Evolutionary conservation across 768 basidiomycete species (phyloP).

Genomic region (Clitopilus hobsonii): DNA sequence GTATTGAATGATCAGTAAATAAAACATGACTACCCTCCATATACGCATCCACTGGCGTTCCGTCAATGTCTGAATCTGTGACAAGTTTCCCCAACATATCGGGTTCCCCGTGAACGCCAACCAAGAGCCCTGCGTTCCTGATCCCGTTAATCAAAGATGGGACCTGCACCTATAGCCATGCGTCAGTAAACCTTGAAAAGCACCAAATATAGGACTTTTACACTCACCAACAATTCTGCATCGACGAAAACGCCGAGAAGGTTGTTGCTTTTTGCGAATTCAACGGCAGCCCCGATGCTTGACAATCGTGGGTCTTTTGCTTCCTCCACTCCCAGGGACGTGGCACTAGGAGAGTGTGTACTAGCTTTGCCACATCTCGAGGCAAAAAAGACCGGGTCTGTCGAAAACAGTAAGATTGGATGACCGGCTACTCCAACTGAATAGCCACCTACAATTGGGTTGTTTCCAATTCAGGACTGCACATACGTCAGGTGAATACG

Average conservation of each 20-base stretch:
- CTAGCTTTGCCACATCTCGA: conserved; percentile 74
- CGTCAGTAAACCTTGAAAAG: conserved; percentile 10
- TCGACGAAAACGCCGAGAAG: conserved; percentile 89
- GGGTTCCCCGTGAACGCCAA: conserved; percentile 74
- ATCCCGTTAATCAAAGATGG: conserved; percentile 88
- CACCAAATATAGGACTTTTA: conserved; percentile 4
- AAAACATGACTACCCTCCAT: conserved; percentile 60
- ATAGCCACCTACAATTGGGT: conserved; percentile 78
- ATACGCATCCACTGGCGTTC: conserved; percentile 61
- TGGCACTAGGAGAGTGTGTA: conserved; percentile 31
- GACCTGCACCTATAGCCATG: conserved; percentile 62
- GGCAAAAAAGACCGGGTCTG: conserved; percentile 95
- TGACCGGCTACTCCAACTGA: background rate
- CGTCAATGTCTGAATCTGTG: conserved; percentile 34
- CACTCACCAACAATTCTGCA: conserved; percentile 75
- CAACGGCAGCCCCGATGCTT: conserved; percentile 87
- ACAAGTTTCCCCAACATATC: conserved; percentile 34
- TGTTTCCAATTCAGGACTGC: conserved; percentile 98
- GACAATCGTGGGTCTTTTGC: conserved; percentile 47
- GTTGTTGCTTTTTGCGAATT: conserved; percentile 91
- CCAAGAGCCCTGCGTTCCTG: conserved; percentile 82
- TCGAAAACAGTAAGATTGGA: background rate
- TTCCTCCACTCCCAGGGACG: conserved; percentile 31
- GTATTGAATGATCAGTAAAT: conserved; percentile 59
- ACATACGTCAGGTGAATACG: conserved; percentile 87